Base-by-base conservation (phyloP, 225 moss, liverwort and hornwort species). In the Marchantia polymorpha region DNA sequence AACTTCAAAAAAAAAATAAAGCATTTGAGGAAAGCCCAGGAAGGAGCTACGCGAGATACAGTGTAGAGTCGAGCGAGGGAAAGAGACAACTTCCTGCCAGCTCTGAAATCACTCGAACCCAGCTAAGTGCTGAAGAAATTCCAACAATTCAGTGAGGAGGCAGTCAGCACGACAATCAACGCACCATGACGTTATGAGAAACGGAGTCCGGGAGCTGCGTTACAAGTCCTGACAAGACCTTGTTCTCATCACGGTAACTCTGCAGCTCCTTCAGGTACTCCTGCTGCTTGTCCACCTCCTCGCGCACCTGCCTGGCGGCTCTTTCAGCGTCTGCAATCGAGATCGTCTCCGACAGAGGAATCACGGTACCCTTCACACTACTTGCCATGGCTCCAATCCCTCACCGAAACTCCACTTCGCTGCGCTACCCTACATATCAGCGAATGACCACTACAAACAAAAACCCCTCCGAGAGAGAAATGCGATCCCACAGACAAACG, bases 151-250 rank as follows among this genome's bases (percentile, higher is more conserved):
- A 49, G 71, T 0, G 51, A 71, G 1, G n/a, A n/a, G 51, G 49
- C 59, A 59, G 17, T 61, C 10, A 20, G 17, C 59, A 61, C 22
- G 6, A 23, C 17, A 58, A 61, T 61, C n/a, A 50, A 73, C 23
- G 2, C 74, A 93, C 96, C 94, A 97, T 97, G 64, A 97, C 85
- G 27, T 86, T 85, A 54, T 94, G 92, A 52, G 93, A 90, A 60
- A 97, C 80, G 3, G 88, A 84, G 70, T 94, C 94, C n/a, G 96
- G 96, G 71, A 97, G 92, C 80, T 93, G 81, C 22, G 82, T 81
- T 17, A 97, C 90, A 53, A 93, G 91, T 80, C 92, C 83, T 66
- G 87, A 89, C 59, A 97, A 82, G n/a, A 90, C 83, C 64, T 73
- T 67, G 17, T 93, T 93, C 81, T 97, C 96, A 30, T 89, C 87